Evolutionary conservation across 108 stramenopile species (phyloP), one percentile per base, ranked within the genome.

Genomic region (Cyclotella baltica): DNA sequence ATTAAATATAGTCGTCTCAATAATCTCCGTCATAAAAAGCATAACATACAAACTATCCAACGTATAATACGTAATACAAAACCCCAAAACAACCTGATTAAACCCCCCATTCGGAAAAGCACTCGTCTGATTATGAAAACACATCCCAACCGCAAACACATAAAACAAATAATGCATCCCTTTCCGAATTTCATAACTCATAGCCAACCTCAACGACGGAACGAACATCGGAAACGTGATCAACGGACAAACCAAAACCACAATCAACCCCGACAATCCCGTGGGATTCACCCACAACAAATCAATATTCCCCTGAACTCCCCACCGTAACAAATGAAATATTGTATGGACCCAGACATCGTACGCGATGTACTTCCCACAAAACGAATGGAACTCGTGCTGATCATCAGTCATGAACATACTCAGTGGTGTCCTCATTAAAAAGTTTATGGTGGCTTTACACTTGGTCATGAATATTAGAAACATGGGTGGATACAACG

Each of bases 1-100:
- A 38, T 78, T 72, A 25, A 76, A 81, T 8, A 59, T 48, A 8
- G 84, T 75, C 6, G 81, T 85, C 28, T 85, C 81, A 11, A 87
- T 87, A 20, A 77, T 78, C 53, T 87, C 87, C 10, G 84, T 83
- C 87, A 87, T 87, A 62, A 78, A 79, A 51, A 87, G 62, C 20
- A 64, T 59, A 20, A 72, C 76, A 40, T 82, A 85, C 16, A 62
- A 10, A 11, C 59, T 25, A 78, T 87, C 87, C 5, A 87, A 37
- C 16, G 72, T 67, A 62, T 87, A 87, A 68, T 50, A 73, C 1
- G 59, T 38, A 10, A 87, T 82, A 9, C 77, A 72, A 15, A 75
- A 77, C 25, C 83, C 81, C 31, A 87, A 53, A n/a, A 83, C 70
- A 19, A 68, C 74, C 5, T 43, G 40, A 29, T 70, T 85, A 35